Conservation (phyloP, 352 stramenopile genomes). For the Globisporangium mamillatum region DNA sequence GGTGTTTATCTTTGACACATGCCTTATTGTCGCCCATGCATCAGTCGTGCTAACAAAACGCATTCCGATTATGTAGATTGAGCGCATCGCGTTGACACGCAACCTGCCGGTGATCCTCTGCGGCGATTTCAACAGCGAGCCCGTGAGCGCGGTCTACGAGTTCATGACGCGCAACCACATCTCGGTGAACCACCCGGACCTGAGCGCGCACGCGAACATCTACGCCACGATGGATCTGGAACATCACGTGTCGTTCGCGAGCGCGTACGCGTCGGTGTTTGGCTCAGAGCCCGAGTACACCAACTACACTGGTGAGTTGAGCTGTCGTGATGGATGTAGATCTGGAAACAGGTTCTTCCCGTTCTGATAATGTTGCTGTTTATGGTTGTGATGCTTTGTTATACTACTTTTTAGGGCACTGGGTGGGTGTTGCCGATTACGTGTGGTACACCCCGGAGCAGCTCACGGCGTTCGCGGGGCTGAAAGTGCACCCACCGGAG, state of each 20-base stretch:
- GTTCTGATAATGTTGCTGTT: neutral
- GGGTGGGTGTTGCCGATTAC: conserved; percentile 97
- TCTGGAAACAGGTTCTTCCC: neutral
- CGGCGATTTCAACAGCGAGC: conserved; percentile 99
- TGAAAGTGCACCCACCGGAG: conserved; percentile 91
- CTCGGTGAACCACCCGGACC: conserved; percentile 88
- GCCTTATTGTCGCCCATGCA: neutral
- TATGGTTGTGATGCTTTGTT: too few species aligned
- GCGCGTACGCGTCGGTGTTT: conserved; percentile 94
- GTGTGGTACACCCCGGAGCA: conserved; percentile 96
- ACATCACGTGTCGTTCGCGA: conserved; percentile 92
- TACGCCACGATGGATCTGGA: conserved; percentile 83
- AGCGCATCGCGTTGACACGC: conserved; percentile 60
- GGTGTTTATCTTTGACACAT: neutral
- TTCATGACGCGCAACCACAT: conserved; percentile 91
- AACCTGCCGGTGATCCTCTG: conserved; percentile 95
- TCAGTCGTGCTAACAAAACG: neutral
- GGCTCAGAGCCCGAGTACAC: conserved; percentile 96
- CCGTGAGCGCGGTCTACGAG: conserved; percentile 95
- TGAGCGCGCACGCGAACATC: conserved; percentile 40
- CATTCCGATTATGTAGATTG: conserved; percentile 41
- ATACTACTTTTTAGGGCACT: conserved; percentile 61
- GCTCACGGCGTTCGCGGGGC: conserved; percentile 91
- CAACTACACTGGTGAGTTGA: conserved; percentile 93
- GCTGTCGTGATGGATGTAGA: neutral